Conservation (phyloP, 768 basidiomycete genomes). For the Russula compacta region DNA sequence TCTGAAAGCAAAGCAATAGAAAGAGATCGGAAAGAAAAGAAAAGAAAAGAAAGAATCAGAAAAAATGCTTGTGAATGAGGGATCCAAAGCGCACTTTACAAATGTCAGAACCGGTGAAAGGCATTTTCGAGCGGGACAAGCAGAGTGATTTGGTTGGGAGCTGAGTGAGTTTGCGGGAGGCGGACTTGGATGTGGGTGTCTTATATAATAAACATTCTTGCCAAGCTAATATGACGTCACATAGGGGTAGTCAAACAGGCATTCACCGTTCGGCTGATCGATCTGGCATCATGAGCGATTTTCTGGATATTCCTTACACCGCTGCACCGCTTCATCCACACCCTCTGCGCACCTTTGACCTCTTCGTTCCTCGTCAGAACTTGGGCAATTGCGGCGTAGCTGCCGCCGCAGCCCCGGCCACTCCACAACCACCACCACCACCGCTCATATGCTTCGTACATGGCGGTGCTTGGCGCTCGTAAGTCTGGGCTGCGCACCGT, state of each 20-base stretch:
- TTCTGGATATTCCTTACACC: conserved; percentile 31
- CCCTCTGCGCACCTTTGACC: conserved; percentile 43
- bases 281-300: not conserved
- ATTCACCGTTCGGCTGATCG: not conserved
- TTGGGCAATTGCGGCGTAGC: too few species aligned
- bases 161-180: not conserved
- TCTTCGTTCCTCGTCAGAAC: conserved; percentile 32
- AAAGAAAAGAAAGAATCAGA: not conserved
- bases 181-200: not conserved
- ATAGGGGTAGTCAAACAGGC: not conserved
- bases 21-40: not conserved
- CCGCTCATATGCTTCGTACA: conserved; percentile 68
- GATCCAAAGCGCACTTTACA: conserved; percentile 49
- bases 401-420: too few species aligned
- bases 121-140: conserved; percentile 32
- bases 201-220: not conserved
- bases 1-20: conserved; percentile 26
- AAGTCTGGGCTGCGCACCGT: conserved; percentile 25
- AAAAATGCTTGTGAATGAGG: not conserved
- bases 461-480: conserved; percentile 81
- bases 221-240: conserved; percentile 4
- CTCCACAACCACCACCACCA: conserved; percentile 19
- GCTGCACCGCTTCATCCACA: conserved; percentile 20
- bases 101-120: conserved; percentile 65
- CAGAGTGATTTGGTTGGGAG: not conserved